A percentile compares a stretch with the other conserved stretches of the same genome.
Conservation (phyloP, 306 rosid genomes). For the Bauhinia variegata region DNA sequence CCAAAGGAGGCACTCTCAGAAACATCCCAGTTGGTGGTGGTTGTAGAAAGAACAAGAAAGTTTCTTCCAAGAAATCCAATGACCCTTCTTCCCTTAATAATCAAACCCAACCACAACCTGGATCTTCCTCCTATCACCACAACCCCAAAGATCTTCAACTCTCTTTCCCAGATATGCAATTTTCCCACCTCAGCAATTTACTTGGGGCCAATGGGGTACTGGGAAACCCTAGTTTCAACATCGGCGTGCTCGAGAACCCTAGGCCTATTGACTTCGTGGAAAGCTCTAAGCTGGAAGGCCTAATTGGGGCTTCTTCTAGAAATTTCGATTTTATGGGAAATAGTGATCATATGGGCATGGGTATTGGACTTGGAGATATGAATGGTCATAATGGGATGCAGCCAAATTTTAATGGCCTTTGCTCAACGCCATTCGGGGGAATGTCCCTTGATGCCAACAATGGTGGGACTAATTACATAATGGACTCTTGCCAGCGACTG, state of each 20-base stretch:
- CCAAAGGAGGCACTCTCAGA: slow-evolving; percentile 92
- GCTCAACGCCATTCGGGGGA: slow-evolving; percentile 63
- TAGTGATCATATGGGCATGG: slow-evolving; percentile 48
- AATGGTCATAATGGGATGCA: slow-evolving; percentile 43
- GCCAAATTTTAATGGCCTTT: slow-evolving; percentile 53
- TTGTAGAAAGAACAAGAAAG: slow-evolving; percentile 88
- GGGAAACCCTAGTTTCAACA: slow-evolving; percentile 55
- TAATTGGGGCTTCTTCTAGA: slow-evolving; percentile 48
- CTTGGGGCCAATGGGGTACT: slow-evolving; percentile 48
- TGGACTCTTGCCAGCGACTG: slow-evolving; percentile 76
- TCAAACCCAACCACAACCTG: slow-evolving; percentile 42
- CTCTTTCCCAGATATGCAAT: slow-evolving; percentile 68
- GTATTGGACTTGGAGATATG: slow-evolving; percentile 44
- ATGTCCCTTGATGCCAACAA: slow-evolving; percentile 54
- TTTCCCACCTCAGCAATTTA: slow-evolving; percentile 61
- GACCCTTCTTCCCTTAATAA: slow-evolving; percentile 34
- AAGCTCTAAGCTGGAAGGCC: slow-evolving; percentile 58
- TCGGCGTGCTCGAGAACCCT: slow-evolving; percentile 49
- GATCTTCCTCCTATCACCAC: slow-evolving; percentile 41
- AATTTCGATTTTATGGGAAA: slow-evolving; percentile 61
- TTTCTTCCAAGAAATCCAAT: slow-evolving; percentile 66
- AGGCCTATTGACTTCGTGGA: slow-evolving; percentile 85
- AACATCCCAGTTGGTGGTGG: slow-evolving; percentile 99
- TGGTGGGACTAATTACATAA: slow-evolving; percentile 42
- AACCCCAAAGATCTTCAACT: slow-evolving; percentile 76